Evolutionary conservation across 176 grass and related monocot species (phyloP).

Genomic region (Panicum miliaceum): DNA sequence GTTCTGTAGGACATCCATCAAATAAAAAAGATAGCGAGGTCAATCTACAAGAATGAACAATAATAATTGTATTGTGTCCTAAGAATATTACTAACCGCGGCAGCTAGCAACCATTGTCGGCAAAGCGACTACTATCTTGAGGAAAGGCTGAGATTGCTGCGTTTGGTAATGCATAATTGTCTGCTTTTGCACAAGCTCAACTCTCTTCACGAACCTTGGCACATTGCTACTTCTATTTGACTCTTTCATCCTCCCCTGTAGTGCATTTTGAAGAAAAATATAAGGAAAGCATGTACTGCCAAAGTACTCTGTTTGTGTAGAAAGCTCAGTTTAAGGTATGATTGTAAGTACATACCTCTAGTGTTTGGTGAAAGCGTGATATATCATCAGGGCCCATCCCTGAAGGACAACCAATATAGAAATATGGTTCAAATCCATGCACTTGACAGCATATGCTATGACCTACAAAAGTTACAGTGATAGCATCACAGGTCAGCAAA

Average conservation of each 20-base stretch:
- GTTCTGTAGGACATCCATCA: too few species aligned
- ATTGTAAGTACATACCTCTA: conserved; percentile 68
- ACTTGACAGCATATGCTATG: conserved; percentile 93
- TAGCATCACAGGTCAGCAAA: conserved; percentile 32
- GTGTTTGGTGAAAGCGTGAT: conserved; percentile 76
- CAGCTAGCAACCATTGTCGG: conserved; percentile 97
- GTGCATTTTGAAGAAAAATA: conserved; percentile 35
- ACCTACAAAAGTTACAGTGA: conserved; percentile 53
- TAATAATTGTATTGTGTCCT: neutral
- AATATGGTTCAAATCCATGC: conserved; percentile 97
- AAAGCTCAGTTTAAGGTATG: neutral
- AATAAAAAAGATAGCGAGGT: neutral
- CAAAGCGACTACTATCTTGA: conserved; percentile 92
- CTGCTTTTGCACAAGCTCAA: conserved; percentile 92
- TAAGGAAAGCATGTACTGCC: conserved; percentile 41
- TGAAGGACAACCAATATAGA: conserved; percentile 74
- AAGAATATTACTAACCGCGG: conserved; percentile 66
- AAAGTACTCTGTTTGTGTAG: neutral
- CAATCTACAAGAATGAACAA: conserved; percentile 11
- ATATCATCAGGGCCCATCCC: conserved; percentile 97
- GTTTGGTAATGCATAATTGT: conserved; percentile 98
- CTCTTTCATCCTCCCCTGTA: conserved; percentile 89
- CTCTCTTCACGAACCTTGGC: conserved; percentile 80
- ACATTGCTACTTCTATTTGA: conserved; percentile 97
- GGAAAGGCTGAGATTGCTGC: conserved; percentile 74